A percentile compares a stretch with the other conserved stretches of the same genome.
Conservation (phyloP, 2,329 filamentous ascomycete genomes). For the Cercospora canescens region DNA sequence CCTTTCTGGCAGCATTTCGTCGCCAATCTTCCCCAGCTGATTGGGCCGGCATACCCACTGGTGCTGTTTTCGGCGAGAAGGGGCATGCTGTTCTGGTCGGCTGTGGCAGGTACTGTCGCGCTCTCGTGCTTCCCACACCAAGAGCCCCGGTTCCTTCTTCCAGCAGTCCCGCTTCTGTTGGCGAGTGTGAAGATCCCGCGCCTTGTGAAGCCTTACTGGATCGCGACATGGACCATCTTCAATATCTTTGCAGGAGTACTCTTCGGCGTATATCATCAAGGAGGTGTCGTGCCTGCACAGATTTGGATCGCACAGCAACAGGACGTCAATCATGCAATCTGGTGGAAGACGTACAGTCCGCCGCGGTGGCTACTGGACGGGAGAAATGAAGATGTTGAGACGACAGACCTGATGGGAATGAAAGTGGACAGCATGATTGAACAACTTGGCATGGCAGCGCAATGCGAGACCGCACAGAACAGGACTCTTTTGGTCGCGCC, state of each 20-base stretch:
- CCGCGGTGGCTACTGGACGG: conserved; percentile 78
- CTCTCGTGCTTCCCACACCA: conserved; percentile 77
- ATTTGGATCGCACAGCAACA: conserved; percentile 71
- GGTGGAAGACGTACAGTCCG: conserved; percentile 87
- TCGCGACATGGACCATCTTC: conserved; percentile 63
- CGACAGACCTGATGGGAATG: conserved; percentile 73
- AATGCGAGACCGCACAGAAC: conserved; percentile 59
- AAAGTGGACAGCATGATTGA: conserved; percentile 60
- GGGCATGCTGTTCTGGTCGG: conserved; percentile 68
- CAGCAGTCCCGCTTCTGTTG: conserved; percentile 73
- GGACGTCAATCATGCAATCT: conserved; percentile 67
- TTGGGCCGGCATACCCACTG: conserved; percentile 53
- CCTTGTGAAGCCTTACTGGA: conserved; percentile 47
- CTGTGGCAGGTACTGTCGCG: conserved; percentile 68
- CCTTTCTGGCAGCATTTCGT: conserved; percentile 54
- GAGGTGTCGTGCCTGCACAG: conserved; percentile 73
- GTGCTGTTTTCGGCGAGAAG: conserved; percentile 52
- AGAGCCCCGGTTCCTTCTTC: conserved; percentile 75
- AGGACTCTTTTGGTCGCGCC: conserved; percentile 64
- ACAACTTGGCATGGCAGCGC: conserved; percentile 59
- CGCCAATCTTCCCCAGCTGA: conserved; percentile 53
- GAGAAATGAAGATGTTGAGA: conserved; percentile 70
- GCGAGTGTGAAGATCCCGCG: conserved; percentile 65
- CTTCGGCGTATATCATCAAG: conserved; percentile 83
- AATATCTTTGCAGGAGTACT: conserved; percentile 67